Conservation (phyloP, 495 filamentous ascomycete species). For the Talaromyces proteolyticus region DNA sequence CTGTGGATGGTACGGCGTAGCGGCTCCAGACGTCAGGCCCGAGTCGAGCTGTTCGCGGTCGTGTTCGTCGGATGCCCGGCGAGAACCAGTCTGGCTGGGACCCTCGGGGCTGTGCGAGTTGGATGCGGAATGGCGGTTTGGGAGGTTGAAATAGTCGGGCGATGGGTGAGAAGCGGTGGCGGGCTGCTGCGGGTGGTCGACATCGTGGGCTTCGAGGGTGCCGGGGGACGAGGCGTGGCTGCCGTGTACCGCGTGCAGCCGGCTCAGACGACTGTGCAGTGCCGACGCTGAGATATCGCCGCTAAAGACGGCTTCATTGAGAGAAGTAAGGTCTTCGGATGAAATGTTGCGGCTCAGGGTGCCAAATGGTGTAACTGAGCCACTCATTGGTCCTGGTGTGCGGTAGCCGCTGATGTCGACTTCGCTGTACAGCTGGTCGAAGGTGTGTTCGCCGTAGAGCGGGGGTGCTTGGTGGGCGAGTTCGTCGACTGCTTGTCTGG, state of each 20-base stretch:
- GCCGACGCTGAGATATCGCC: constrained; percentile 45
- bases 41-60: constrained; percentile 31
- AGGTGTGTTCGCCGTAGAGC: constrained; percentile 76
- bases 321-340: constrained; percentile 65
- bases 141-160: constrained; percentile 14
- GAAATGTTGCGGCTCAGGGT: constrained; percentile 72
- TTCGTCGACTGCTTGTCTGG: constrained; percentile 27
- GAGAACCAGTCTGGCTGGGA: constrained; percentile 36
- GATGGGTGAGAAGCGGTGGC: not conserved
- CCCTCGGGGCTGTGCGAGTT: constrained; percentile 31
- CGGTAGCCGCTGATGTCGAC: constrained; percentile 70
- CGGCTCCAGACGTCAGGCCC: constrained; percentile 38
- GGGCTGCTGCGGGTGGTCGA: not conserved
- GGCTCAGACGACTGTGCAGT: constrained; percentile 57
- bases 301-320: constrained; percentile 52
- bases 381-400: constrained; percentile 66
- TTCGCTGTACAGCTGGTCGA: constrained; percentile 86
- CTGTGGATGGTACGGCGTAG: constrained; percentile 59
- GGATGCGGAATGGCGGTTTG: constrained; percentile 14
- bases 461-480: constrained; percentile 65
- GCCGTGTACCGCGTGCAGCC: constrained; percentile 36
- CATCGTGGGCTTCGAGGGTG: constrained; percentile 5
- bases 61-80: constrained; percentile 57
- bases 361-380: constrained; percentile 69
- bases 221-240: constrained; percentile 12